Evolutionary conservation across 177 flowering plant species (phyloP).

Genomic region (Vitis hybrid): DNA sequence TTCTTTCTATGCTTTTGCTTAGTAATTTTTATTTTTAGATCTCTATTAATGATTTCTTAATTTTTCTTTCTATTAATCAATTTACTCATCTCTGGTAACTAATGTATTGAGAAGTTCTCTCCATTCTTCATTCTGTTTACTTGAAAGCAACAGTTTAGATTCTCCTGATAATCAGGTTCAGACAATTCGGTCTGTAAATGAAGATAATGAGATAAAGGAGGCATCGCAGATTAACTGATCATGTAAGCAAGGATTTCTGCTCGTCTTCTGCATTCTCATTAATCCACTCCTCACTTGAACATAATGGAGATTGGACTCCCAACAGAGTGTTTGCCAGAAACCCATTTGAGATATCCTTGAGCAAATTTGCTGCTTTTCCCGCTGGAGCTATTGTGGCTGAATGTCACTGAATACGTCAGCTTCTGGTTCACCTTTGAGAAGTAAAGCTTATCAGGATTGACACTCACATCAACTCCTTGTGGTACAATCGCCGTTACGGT

Average conservation of each 20-base stretch:
- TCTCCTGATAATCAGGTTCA: not conserved
- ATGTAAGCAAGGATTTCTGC: not conserved
- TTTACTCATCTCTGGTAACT: not conserved
- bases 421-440: conserved; percentile 34
- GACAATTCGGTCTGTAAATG: not conserved
- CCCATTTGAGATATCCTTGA: conserved; percentile 36
- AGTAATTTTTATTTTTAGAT: not conserved
- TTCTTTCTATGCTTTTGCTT: not conserved
- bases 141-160: not conserved
- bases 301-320: conserved; percentile 32
- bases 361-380: not conserved
- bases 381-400: conserved; percentile 5
- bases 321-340: conserved; percentile 23
- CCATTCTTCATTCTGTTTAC: not conserved
- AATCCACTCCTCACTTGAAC: conserved; percentile 7
- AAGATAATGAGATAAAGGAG: not conserved
- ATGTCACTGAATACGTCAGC: conserved; percentile 29
- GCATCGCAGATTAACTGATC: not conserved
- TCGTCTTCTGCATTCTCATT: not conserved
- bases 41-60: not conserved
- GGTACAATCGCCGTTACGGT: conserved; percentile 13
- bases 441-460: conserved; percentile 23
- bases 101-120: not conserved
- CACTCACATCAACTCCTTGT: conserved; percentile 29
- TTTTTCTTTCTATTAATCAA: not conserved